A percentile compares a stretch with the other conserved stretches of the same genome.
Evolutionary conservation across 768 basidiomycete genomes (phyloP).

Genomic region (Tricholoma furcatifolium): DNA sequence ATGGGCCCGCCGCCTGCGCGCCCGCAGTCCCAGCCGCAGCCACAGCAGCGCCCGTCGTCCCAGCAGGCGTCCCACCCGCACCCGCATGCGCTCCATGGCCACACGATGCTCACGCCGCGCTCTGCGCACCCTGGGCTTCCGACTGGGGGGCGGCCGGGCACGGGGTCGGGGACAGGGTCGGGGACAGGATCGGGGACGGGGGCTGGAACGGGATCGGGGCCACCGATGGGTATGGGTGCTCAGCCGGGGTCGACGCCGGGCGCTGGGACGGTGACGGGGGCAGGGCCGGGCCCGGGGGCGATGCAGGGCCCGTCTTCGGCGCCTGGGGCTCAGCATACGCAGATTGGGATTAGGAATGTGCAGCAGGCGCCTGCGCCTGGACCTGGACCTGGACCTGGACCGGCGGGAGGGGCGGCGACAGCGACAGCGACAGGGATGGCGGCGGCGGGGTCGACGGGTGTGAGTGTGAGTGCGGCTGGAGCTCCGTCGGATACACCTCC

Average conservation of each 20-base stretch:
- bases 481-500: slow-evolving; percentile 21
- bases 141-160: slow-evolving; percentile 7
- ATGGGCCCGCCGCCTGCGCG: slow-evolving; percentile 46
- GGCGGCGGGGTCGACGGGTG: no score
- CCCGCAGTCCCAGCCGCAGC: slow-evolving; percentile 54
- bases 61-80: slow-evolving; percentile 5
- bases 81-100: background rate
- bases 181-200: slow-evolving; percentile 12
- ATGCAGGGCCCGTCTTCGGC: slow-evolving; percentile 10
- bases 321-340: slow-evolving; percentile 22
- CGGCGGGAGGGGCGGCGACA: background rate
- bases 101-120: slow-evolving; percentile 8
- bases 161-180: slow-evolving; percentile 14
- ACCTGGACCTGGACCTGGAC: background rate
- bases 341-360: slow-evolving; percentile 28
- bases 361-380: slow-evolving; percentile 19
- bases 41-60: slow-evolving; percentile 34
- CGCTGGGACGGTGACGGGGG: slow-evolving; percentile 10
- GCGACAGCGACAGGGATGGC: background rate
- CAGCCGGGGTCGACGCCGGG: slow-evolving; percentile 14
- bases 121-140: slow-evolving; percentile 17
- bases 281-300: slow-evolving; percentile 9
- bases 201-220: slow-evolving; percentile 12
- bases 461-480: no score
- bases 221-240: no score